Evolutionary conservation across 1,284 basidiomycete species (phyloP).

Genomic region (Apiotrichum domesticum): DNA sequence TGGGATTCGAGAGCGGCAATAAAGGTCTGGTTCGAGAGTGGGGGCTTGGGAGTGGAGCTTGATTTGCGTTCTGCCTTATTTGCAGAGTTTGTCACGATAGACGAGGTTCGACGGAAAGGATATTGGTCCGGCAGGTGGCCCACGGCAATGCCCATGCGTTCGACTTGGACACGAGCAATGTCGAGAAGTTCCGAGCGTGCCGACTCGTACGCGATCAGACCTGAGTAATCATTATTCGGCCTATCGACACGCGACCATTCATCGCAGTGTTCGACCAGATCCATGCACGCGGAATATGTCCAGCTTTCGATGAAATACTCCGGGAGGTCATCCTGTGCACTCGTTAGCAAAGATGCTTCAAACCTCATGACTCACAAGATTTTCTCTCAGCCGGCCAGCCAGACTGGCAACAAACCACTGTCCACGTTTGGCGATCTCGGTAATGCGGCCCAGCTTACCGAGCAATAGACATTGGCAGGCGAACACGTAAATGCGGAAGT

Average conservation of each 20-base stretch:
- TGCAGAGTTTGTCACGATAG: background rate
- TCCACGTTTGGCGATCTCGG: conserved; percentile 65
- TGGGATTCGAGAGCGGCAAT: conserved; percentile 56
- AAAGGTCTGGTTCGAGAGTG: conserved; percentile 62
- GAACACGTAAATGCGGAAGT: conserved; percentile 86
- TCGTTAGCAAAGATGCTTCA: background rate
- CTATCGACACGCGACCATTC: conserved; percentile 55
- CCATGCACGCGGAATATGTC: conserved; percentile 86
- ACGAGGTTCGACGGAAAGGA: conserved; percentile 27
- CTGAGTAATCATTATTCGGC: conserved; percentile 53
- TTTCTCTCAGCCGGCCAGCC: conserved; percentile 55
- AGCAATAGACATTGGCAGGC: conserved; percentile 76
- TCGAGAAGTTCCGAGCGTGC: conserved; percentile 42
- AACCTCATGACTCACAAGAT: conserved; percentile 55
- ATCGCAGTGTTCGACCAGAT: conserved; percentile 77
- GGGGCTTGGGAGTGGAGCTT: conserved; percentile 6
- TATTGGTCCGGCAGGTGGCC: conserved; percentile 37
- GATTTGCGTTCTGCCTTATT: background rate
- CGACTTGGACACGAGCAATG: conserved; percentile 43
- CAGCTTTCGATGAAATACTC: conserved; percentile 82
- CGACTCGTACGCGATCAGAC: conserved; percentile 50
- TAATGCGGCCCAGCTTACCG: conserved; percentile 72
- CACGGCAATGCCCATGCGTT: conserved; percentile 35
- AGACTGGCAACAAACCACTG: conserved; percentile 42
- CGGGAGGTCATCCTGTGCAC: conserved; percentile 59